These are phyloP conservation scores for Flaveria linearis DNA, from an alignment of 129 eudicot genomes.

Conservation along the genomic window DNA sequence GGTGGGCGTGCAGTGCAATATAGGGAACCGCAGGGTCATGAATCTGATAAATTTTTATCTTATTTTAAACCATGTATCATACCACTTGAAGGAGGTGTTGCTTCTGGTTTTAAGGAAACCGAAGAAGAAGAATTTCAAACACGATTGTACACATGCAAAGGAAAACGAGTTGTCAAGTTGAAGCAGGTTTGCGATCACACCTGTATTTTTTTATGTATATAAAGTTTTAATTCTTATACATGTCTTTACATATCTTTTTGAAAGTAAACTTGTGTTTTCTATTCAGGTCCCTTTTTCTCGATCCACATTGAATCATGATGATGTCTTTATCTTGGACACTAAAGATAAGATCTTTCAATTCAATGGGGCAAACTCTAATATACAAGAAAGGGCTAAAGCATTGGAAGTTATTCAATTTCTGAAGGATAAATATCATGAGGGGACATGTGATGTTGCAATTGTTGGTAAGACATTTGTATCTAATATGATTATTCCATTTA, in stretches of 20 bases:
- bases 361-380: conserved; percentile 88
- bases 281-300: conserved; percentile 82
- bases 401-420: conserved; percentile 85
- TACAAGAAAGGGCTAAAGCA: conserved; percentile 90
- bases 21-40: conserved; percentile 92
- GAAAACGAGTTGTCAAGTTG: conserved; percentile 86
- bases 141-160: conserved; percentile 79
- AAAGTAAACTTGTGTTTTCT: conserved; percentile 14
- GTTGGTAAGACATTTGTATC: conserved; percentile 57
- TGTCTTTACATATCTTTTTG: not conserved
- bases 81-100: conserved; percentile 97
- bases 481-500: not conserved
- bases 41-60: conserved; percentile 89
- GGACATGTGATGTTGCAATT: conserved; percentile 83
- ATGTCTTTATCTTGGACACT: conserved; percentile 82
- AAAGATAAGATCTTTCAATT: conserved; percentile 83
- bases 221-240: not conserved
- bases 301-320: conserved; percentile 87
- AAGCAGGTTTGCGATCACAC: conserved; percentile 62
- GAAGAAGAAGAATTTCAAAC: conserved; percentile 97
- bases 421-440: conserved; percentile 85
- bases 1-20: conserved; percentile 98
- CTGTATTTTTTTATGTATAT: not conserved
- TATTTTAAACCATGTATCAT: conserved; percentile 94
- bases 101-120: conserved; percentile 83